Conservation (phyloP, 139 green algal species). For the Chlamydomonas sp. region DNA sequence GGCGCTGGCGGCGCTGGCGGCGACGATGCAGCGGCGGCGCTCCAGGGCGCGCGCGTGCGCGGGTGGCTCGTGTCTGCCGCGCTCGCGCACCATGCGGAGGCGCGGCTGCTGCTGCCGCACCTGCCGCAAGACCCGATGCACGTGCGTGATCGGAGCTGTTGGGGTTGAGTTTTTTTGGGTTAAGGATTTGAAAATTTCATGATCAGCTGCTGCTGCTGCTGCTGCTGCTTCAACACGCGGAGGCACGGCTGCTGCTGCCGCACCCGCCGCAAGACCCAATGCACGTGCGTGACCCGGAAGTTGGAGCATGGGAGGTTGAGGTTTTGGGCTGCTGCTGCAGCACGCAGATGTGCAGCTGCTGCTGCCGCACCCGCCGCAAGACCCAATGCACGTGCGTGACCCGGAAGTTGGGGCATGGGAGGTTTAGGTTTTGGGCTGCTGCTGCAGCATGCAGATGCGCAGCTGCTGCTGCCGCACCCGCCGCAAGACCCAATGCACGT, state of each 20-base stretch:
- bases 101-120: neutral
- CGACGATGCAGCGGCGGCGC: no score
- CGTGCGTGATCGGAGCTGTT: neutral
- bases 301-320: neutral
- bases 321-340: no score
- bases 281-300: conserved; percentile 1
- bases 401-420: no score
- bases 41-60: neutral
- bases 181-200: neutral
- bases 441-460: no score
- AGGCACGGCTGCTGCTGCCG: neutral
- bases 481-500: no score
- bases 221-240: neutral
- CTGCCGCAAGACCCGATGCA: neutral
- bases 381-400: no score
- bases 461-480: no score
- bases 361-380: no score
- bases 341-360: no score
- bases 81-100: neutral
- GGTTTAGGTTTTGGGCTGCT: no score
- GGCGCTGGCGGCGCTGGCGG: no score
- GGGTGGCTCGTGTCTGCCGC: neutral
- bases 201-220: neutral
- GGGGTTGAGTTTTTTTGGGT: neutral
- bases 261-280: neutral